Evolutionary conservation across 2,329 filamentous ascomycete genomes (phyloP), one percentile per base, ranked within the genome.

Genomic region (Penicillium sp.): DNA sequence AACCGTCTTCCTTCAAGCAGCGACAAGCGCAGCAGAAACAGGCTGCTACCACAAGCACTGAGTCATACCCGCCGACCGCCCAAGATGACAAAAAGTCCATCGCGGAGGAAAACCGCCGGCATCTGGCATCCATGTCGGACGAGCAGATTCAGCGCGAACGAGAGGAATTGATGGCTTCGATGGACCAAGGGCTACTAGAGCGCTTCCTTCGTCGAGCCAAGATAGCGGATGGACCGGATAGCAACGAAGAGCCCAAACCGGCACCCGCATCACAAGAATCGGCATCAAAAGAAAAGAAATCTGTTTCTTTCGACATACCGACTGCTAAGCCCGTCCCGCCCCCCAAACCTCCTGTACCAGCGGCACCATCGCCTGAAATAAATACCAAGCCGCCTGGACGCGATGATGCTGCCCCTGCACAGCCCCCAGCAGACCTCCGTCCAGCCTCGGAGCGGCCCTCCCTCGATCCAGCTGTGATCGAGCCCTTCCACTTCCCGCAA

Each of bases 141-240:
- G 79, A 81, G 29, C 88, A 96, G 68, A 95, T 97, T 48, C 82
- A 86, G 51, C 76, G 84, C 56, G 89, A 93, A 50, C 81, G 85
- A 35, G 76, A 81, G 49, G 91, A 97, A 56, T 73, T 98, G n/a
- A 77, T 95, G 64, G 77, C 76, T n/a, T 81, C 79, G 6, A 69
- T 97, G 44, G 85, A 88, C 52, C 85, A 89, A 1, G 78, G 78
- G 0, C 72, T 96, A 26, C 75, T 98, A 5, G 79, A 95, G 62
- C 81, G 81, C 56, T 75, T 98, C 14, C 76, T 97, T 20, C 79
- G 79, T 53, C 78, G 87, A 51, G 85, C 89, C 32, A 89, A 83
- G 44, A 81, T 95, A 26, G n/a, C n/a, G n/a, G n/a, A n/a, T n/a
- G n/a, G 85, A 90, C 43, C 82, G 26, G 20, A 56, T 24, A 32